Evolutionary conservation across 2,329 filamentous ascomycete genomes (phyloP).

Genomic region (Aquanectria penicillioides): DNA sequence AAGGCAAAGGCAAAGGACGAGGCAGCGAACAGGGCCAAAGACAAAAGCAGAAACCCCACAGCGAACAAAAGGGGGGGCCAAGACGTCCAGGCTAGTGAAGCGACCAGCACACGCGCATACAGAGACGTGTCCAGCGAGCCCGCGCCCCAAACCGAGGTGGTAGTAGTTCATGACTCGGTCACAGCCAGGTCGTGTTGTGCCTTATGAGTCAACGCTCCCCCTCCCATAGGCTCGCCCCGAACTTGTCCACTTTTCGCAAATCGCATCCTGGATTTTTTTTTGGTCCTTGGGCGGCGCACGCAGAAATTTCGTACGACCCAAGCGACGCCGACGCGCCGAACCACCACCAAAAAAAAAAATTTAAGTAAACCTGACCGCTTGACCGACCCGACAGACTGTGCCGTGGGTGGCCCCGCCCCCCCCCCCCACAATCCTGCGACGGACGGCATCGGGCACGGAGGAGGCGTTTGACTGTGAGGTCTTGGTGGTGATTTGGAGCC

Average conservation of each 20-base stretch:
- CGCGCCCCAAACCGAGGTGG: background rate
- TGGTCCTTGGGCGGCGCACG: too few species aligned
- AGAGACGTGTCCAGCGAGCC: too few species aligned
- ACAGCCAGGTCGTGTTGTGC: constrained; percentile 22
- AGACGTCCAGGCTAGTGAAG: background rate
- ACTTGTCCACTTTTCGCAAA: constrained; percentile 35
- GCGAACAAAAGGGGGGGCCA: too few species aligned
- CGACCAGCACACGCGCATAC: background rate
- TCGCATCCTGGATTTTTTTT: constrained; percentile 11
- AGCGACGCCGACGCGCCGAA: constrained; percentile 6
- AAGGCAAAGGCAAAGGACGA: background rate
- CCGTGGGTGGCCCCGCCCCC: constrained; percentile 5
- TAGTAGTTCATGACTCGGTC: constrained; percentile 37
- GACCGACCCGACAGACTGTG: constrained; percentile 4
- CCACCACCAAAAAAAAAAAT: background rate
- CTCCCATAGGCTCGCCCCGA: constrained; percentile 27
- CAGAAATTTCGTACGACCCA: constrained; percentile 15
- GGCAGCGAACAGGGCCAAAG: background rate
- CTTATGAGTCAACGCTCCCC: constrained; percentile 43
- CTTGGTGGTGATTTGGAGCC: too few species aligned
- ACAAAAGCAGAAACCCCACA: background rate
- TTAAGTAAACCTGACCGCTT: background rate
- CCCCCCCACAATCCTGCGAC: background rate
- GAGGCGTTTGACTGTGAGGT: too few species aligned
- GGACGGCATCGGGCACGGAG: background rate